Evolutionary conservation across 2,329 filamentous ascomycete genomes (phyloP).

Genomic region (Albophoma yamanashiensis): DNA sequence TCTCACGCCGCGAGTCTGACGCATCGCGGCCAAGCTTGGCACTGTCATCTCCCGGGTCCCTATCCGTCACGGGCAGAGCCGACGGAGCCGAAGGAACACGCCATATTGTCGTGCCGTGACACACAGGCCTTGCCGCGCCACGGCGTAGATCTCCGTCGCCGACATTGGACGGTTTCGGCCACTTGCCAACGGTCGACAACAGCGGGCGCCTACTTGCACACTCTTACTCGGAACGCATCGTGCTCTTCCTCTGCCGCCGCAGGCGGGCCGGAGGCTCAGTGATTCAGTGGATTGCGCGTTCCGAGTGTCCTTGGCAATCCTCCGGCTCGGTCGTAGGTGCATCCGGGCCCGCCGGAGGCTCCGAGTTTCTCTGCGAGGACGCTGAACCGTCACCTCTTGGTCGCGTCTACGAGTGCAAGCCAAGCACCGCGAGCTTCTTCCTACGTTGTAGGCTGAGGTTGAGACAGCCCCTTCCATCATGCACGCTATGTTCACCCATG

Average conservation of each 20-base stretch:
- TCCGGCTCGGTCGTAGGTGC: not conserved
- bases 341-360: not conserved
- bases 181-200: not conserved
- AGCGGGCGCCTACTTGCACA: not conserved
- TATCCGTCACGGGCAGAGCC: not conserved
- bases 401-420: not conserved
- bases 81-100: not conserved
- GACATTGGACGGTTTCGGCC: not conserved
- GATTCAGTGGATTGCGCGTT: not conserved
- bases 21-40: not conserved
- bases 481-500: not conserved
- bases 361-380: not conserved
- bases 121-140: not conserved
- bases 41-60: not conserved
- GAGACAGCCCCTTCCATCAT: not conserved
- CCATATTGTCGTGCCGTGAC: not conserved
- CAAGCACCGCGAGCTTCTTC: no score
- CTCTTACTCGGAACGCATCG: not conserved
- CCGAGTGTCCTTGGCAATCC: not conserved
- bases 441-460: not conserved
- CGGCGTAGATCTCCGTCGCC: not conserved
- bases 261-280: not conserved
- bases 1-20: not conserved
- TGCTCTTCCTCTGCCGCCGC: not conserved
- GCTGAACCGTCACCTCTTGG: not conserved